These are phyloP conservation scores for Leccinum fuscescens DNA, from an alignment of 1,284 basidiomycete genomes.

Conservation along the genomic window DNA sequence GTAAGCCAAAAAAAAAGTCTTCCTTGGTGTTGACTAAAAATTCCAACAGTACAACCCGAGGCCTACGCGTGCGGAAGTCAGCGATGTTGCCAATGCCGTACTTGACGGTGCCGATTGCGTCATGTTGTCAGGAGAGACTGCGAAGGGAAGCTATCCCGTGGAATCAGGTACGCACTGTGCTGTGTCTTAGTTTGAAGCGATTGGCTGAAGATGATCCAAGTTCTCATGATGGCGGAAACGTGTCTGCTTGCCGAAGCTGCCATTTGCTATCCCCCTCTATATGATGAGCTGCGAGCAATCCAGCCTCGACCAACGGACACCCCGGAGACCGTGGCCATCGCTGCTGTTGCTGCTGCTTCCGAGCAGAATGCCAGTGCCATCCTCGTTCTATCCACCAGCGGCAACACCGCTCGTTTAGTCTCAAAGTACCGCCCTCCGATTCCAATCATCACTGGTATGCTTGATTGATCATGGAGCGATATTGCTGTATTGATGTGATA, in stretches of 20 bases:
- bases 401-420: constrained; percentile 93
- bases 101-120: constrained; percentile 97
- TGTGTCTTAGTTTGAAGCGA: background rate
- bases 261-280: constrained; percentile 90
- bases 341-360: constrained; percentile 90
- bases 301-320: constrained; percentile 88
- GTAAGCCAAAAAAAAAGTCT: constrained; percentile 42
- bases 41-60: constrained; percentile 85
- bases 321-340: constrained; percentile 90
- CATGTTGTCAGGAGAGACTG: constrained; percentile 98
- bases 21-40: constrained; percentile 13
- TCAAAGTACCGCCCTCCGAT: constrained; percentile 95
- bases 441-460: constrained; percentile 89
- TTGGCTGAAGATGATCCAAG: constrained; percentile 40
- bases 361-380: constrained; percentile 95
- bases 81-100: constrained; percentile 97
- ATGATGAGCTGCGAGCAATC: constrained; percentile 81
- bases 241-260: constrained; percentile 92
- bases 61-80: constrained; percentile 95
- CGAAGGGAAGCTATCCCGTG: constrained; percentile 92
- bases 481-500: constrained; percentile 3
- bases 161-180: constrained; percentile 69
- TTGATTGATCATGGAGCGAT: background rate
- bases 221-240: constrained; percentile 98
- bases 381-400: constrained; percentile 94